These are phyloP conservation scores for Globisporangium emineosum DNA, from an alignment of 352 stramenopile species.

Conservation along the genomic window DNA sequence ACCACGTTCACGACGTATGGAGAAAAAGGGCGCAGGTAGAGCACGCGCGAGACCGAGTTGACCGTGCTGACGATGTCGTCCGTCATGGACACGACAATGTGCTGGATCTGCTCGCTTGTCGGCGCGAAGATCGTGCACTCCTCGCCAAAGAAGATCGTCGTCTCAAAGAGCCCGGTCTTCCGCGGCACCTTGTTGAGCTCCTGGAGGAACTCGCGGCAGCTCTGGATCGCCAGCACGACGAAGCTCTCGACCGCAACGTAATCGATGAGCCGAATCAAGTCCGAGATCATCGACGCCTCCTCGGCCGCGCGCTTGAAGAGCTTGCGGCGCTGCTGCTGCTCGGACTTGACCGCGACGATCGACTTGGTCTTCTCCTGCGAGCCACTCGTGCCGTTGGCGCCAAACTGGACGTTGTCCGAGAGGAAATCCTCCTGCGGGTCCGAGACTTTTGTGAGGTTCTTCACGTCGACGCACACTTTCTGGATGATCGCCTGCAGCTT, in stretches of 20 bases:
- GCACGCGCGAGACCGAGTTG: conserved; percentile 85
- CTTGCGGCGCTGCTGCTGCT: conserved; percentile 79
- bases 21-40: conserved; percentile 88
- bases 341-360: conserved; percentile 91
- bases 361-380: conserved; percentile 87
- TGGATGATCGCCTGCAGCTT: conserved; percentile 89
- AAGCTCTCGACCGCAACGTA: conserved; percentile 92
- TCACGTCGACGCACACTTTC: conserved; percentile 88
- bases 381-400: conserved; percentile 17
- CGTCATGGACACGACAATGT: conserved; percentile 85
- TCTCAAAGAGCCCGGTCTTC: conserved; percentile 93
- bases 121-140: conserved; percentile 80
- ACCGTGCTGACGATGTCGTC: conserved; percentile 88
- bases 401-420: conserved; percentile 28
- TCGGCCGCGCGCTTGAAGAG: conserved; percentile 83
- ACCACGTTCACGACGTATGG: conserved; percentile 68
- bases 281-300: conserved; percentile 87
- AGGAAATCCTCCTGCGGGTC: conserved; percentile 66
- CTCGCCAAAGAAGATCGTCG: conserved; percentile 89
- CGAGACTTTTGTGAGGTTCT: conserved; percentile 73
- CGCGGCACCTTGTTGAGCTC: conserved; percentile 86
- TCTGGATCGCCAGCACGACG: conserved; percentile 81
- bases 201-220: conserved; percentile 80
- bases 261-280: conserved; percentile 93
- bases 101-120: conserved; percentile 87